phyloP scores from a whole-genome alignment of 805 yeast genomes.

The Zygoascus flipseniorum region DNA sequence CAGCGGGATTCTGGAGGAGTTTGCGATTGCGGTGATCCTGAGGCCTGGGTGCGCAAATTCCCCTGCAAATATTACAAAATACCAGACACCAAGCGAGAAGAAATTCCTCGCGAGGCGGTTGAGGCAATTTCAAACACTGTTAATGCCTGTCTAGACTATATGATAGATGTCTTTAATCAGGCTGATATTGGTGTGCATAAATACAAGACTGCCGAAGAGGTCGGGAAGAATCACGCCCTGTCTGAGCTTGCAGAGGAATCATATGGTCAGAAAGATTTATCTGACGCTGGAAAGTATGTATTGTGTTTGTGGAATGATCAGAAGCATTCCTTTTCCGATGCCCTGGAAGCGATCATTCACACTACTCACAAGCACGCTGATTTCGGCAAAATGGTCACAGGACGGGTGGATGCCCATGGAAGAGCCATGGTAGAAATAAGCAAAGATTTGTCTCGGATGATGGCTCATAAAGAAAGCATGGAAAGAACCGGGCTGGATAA shows the following conservation, averaged over 20 bases:
- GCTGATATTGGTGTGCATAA: conserved; percentile 21
- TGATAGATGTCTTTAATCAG: conserved; percentile 24
- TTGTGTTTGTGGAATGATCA: conserved; percentile 73
- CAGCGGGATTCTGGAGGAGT: conserved; percentile 62
- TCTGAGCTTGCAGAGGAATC: conserved; percentile 33
- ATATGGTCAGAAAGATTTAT: conserved; percentile 39
- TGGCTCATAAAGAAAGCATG: conserved; percentile 47
- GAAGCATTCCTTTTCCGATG: conserved; percentile 64
- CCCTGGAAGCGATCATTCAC: conserved; percentile 51
- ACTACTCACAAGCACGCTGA: conserved; percentile 57
- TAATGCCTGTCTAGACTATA: conserved; percentile 23
- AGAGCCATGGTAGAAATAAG: conserved; percentile 62
- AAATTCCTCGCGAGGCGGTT: conserved; percentile 39
- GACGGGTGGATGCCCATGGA: conserved; percentile 53
- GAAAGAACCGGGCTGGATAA: conserved; percentile 58
- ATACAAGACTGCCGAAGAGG: conserved; percentile 20
- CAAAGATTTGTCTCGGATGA: conserved; percentile 38
- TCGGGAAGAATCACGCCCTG: conserved; percentile 24
- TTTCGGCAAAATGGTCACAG: conserved; percentile 67
- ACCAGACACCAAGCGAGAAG: conserved; percentile 23
- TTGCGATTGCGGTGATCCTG: conserved; percentile 86
- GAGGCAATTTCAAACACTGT: conserved; percentile 26
- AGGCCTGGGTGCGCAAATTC: conserved; percentile 59
- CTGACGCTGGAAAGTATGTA: conserved; percentile 41
- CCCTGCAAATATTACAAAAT: conserved; percentile 38